Evolutionary conservation across 371 early-diverging fungal species (phyloP).

Genomic region (Batkoa obscura): DNA sequence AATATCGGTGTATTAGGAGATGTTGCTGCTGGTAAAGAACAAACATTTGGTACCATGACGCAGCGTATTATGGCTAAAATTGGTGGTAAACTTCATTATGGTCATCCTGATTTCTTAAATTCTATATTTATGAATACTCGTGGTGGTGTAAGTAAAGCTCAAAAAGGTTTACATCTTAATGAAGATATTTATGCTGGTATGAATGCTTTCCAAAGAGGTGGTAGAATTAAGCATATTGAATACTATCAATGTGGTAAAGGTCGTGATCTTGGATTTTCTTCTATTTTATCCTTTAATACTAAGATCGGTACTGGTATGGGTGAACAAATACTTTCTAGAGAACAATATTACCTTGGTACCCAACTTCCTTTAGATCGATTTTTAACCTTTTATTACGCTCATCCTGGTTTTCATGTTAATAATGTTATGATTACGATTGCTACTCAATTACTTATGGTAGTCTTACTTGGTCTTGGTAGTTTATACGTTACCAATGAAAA

Average conservation of each 20-base stretch:
- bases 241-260: slow-evolving; percentile 88
- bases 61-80: slow-evolving; percentile 75
- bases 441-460: slow-evolving; percentile 64
- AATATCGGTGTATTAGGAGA: slow-evolving; percentile 75
- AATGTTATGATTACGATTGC: slow-evolving; percentile 76
- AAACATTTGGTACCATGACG: slow-evolving; percentile 69
- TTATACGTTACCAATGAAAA: slow-evolving; percentile 34
- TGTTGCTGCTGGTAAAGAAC: slow-evolving; percentile 79
- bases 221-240: slow-evolving; percentile 76
- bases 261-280: slow-evolving; percentile 75
- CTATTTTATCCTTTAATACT: slow-evolving; percentile 69
- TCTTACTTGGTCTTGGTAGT: slow-evolving; percentile 49
- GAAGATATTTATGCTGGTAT: slow-evolving; percentile 89
- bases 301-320: slow-evolving; percentile 88
- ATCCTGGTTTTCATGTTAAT: slow-evolving; percentile 81
- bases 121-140: slow-evolving; percentile 73
- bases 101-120: slow-evolving; percentile 83
- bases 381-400: slow-evolving; percentile 79
- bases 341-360: slow-evolving; percentile 76
- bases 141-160: slow-evolving; percentile 77
- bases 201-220: slow-evolving; percentile 69
- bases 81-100: slow-evolving; percentile 70
- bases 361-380: slow-evolving; percentile 67
- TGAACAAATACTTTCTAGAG: slow-evolving; percentile 79
- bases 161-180: slow-evolving; percentile 76